phyloP scores from a whole-genome alignment of 805 yeast genomes.

The Limtongia smithiae region DNA sequence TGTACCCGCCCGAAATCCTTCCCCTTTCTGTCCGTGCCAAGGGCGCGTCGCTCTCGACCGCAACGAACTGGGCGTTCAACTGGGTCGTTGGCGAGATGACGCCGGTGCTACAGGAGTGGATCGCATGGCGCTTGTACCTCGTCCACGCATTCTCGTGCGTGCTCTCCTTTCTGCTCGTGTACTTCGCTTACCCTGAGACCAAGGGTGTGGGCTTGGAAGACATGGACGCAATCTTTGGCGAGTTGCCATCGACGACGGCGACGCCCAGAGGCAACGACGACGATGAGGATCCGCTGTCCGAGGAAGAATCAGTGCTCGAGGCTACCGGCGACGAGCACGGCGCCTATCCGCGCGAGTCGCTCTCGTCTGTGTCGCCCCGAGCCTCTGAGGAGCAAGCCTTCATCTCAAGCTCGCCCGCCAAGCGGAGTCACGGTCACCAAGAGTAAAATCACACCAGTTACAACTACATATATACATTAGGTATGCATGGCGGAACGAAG shows the following conservation, averaged over 20 bases:
- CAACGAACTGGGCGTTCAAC: conserved; percentile 90
- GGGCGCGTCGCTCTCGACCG: conserved; percentile 87
- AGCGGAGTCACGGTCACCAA: conserved; percentile 2
- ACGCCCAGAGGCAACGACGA: conserved; percentile 22
- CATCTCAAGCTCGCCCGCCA: conserved; percentile 8
- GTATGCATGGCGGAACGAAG: too few relatives aligned
- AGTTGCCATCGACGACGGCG: conserved; percentile 38
- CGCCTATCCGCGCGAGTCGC: conserved; percentile 1
- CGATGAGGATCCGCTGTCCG: conserved; percentile 29
- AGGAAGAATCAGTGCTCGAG: conserved; percentile 25
- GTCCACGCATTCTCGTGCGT: conserved; percentile 78
- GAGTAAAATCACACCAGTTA: not conserved
- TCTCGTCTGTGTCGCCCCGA: not conserved
- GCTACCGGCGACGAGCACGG: not conserved
- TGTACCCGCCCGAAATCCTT: conserved; percentile 44
- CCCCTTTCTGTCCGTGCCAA: conserved; percentile 82
- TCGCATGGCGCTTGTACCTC: conserved; percentile 76
- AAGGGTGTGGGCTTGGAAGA: conserved; percentile 85
- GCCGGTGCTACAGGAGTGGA: conserved; percentile 72
- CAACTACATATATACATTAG: too few relatives aligned
- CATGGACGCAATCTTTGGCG: conserved; percentile 88
- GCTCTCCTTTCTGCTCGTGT: conserved; percentile 68
- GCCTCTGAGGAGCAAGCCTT: conserved; percentile 20
- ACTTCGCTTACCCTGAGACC: conserved; percentile 78
- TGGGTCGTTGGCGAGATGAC: conserved; percentile 90